phyloP scores from a whole-genome alignment of 768 basidiomycete species.

The Macrolepiota fuliginosa region DNA sequence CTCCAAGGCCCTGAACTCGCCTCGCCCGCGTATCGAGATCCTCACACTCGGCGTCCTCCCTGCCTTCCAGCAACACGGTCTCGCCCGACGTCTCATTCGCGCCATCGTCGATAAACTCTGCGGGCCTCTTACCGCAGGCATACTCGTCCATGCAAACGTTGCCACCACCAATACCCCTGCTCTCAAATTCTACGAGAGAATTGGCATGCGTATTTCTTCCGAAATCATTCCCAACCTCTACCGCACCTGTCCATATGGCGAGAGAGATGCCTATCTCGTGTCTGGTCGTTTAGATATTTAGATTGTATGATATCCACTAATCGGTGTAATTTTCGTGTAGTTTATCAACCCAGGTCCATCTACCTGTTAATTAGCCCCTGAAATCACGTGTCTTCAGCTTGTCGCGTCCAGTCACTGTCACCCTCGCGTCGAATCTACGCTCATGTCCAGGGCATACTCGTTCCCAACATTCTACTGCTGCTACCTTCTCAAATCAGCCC shows the following conservation, averaged over 20 bases:
- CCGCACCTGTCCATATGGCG: conserved; percentile 30
- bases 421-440: not conserved
- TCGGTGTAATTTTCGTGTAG: conserved; percentile 13
- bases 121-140: conserved; percentile 23
- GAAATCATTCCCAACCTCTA: conserved; percentile 38
- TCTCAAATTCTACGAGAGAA: conserved; percentile 39
- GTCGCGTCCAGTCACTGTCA: conserved; percentile 10
- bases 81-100: conserved; percentile 40
- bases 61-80: conserved; percentile 37
- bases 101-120: conserved; percentile 27
- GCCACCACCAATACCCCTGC: conserved; percentile 40
- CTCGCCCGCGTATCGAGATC: conserved; percentile 39
- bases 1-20: conserved; percentile 16
- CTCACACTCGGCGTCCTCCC: conserved; percentile 53
- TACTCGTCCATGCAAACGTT: conserved; percentile 41
- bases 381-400: not conserved
- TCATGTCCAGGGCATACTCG: conserved; percentile 28
- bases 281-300: conserved; percentile 9
- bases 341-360: conserved; percentile 3
- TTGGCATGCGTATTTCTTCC: conserved; percentile 36
- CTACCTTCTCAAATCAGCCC: conserved; percentile 72
- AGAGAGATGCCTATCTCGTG: conserved; percentile 42
- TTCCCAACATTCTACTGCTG: conserved; percentile 79
- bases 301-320: conserved; percentile 18
- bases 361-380: not conserved